Conservation (phyloP, 176 grass and related monocot species). For the Zoysia pacifica region DNA sequence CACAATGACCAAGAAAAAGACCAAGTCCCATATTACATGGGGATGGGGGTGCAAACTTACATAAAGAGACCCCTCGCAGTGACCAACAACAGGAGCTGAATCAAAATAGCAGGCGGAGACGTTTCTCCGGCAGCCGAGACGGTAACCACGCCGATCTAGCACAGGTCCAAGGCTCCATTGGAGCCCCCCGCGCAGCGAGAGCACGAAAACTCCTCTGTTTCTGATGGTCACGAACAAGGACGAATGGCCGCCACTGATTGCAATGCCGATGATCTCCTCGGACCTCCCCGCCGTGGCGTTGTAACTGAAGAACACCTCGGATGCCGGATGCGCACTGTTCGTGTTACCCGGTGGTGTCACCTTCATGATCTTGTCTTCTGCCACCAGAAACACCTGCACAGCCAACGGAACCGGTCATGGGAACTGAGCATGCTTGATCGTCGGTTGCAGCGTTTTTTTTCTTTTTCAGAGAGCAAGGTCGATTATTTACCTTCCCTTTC, state of each 20-base stretch:
- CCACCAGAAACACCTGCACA: constrained; percentile 79
- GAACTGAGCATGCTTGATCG: neutral
- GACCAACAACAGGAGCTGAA: constrained; percentile 71
- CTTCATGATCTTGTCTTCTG: constrained; percentile 64
- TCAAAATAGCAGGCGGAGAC: constrained; percentile 64
- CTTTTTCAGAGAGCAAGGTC: neutral
- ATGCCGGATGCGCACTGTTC: constrained; percentile 32
- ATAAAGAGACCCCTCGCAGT: constrained; percentile 66
- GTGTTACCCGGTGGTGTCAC: constrained; percentile 47
- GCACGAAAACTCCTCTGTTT: constrained; percentile 63
- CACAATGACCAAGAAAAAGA: neutral
- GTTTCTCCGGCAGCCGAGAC: constrained; percentile 57
- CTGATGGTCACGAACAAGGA: constrained; percentile 67
- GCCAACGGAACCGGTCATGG: neutral
- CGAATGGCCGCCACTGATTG: constrained; percentile 38
- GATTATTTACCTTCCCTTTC: constrained; percentile 46
- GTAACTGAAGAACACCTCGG: constrained; percentile 57
- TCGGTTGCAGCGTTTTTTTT: neutral
- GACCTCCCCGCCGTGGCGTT: constrained; percentile 43
- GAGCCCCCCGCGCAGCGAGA: constrained; percentile 46
- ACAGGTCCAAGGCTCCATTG: constrained; percentile 69
- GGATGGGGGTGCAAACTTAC: constrained; percentile 48
- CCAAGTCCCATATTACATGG: too few species aligned
- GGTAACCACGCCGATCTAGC: constrained; percentile 42
- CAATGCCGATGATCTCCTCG: constrained; percentile 66